A percentile compares a stretch with the other conserved stretches of the same genome.
phyloP scores from a whole-genome alignment of 768 basidiomycete genomes.

The Amanita inopinata region DNA sequence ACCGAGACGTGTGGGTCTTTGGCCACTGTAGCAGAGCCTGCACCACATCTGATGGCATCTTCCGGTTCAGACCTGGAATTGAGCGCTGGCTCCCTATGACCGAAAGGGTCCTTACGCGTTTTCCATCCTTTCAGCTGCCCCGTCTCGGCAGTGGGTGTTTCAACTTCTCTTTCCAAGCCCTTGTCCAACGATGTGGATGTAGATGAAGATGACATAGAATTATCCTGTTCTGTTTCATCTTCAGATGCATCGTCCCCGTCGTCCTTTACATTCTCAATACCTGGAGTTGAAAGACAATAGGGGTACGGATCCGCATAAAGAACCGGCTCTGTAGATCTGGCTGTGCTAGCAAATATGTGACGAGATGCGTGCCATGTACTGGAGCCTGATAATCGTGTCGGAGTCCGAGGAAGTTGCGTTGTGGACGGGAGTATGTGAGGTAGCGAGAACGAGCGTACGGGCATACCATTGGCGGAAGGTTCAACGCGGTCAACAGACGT shows the following conservation, averaged over 20 bases:
- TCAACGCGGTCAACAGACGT: not conserved
- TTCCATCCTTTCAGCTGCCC: no score
- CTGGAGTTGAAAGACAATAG: constrained; percentile 37
- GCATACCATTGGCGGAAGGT: not conserved
- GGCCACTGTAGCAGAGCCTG: not conserved
- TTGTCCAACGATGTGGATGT: constrained; percentile 8
- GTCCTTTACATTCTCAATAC: constrained; percentile 11
- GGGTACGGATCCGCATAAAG: constrained; percentile 36
- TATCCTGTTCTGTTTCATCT: constrained; percentile 19
- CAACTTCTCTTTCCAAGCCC: constrained; percentile 9
- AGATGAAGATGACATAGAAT: constrained; percentile 23
- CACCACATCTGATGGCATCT: no score
- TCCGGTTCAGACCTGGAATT: not conserved
- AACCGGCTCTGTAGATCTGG: constrained; percentile 22
- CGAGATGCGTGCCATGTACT: no score
- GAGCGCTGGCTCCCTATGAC: no score
- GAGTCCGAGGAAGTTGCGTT: not conserved
- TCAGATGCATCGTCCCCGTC: constrained; percentile 13
- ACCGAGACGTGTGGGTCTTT: not conserved
- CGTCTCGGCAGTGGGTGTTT: not conserved
- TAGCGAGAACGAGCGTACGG: not conserved
- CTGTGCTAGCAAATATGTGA: no score
- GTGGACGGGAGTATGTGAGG: not conserved
- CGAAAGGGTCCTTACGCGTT: no score
- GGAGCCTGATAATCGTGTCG: no score